phyloP scores from a whole-genome alignment of 345 rosid genomes.

The Populus tremula region DNA sequence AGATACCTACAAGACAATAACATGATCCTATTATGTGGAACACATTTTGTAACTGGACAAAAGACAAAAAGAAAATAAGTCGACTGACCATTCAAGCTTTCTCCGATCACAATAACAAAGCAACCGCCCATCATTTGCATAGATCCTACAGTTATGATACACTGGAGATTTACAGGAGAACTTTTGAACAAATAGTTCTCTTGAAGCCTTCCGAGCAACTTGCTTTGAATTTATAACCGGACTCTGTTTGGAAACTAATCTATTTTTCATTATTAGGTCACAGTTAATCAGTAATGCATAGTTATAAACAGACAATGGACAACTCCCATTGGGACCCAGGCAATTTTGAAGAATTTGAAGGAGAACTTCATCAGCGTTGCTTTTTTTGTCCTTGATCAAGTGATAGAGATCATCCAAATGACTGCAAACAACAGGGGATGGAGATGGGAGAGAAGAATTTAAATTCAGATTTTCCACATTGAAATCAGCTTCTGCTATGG shows the following conservation, averaged over 20 bases:
- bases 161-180: conserved; percentile 98
- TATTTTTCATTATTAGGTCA: conserved; percentile 39
- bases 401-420: conserved; percentile 56
- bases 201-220: conserved; percentile 63
- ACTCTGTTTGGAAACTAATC: conserved; percentile 45
- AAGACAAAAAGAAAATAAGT: conserved; percentile 4
- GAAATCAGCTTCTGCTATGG: conserved; percentile 58
- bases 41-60: conserved; percentile 5
- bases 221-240: conserved; percentile 51
- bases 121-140: conserved; percentile 84
- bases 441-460: conserved; percentile 47
- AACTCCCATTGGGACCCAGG: conserved; percentile 70
- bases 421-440: conserved; percentile 65
- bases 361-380: conserved; percentile 43
- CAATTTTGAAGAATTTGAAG: conserved; percentile 57
- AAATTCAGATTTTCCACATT: conserved; percentile 41
- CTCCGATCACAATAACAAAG: conserved; percentile 89
- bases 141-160: conserved; percentile 92
- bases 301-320: conserved; percentile 69
- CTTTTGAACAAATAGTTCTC: conserved; percentile 77
- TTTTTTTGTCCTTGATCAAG: conserved; percentile 42
- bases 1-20: conserved; percentile 54
- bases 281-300: conserved; percentile 59
- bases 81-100: conserved; percentile 85
- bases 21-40: conserved; percentile 9